Evolutionary conservation across 2,329 filamentous ascomycete species (phyloP).

Genomic region (Fonsecaea multimorphosa): DNA sequence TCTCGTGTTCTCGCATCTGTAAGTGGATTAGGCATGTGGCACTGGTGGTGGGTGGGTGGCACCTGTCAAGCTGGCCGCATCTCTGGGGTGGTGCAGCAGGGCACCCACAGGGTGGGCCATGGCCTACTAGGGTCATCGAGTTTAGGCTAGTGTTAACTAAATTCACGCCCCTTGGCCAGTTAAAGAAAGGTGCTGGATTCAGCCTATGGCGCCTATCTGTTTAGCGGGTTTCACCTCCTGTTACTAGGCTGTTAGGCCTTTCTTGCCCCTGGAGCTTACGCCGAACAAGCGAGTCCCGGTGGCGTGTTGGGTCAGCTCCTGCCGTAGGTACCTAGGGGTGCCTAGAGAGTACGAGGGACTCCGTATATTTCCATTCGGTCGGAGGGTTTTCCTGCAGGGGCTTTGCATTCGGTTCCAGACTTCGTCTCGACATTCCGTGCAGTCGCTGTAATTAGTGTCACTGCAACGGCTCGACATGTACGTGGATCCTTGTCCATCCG

Average conservation of each 20-base stretch:
- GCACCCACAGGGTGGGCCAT: neutral
- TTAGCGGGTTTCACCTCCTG: constrained; percentile 17
- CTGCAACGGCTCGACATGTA: neutral
- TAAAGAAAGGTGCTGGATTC: neutral
- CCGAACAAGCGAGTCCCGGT: neutral
- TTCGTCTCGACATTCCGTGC: neutral
- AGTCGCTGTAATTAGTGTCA: neutral
- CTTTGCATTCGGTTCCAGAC: neutral
- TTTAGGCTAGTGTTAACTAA: neutral
- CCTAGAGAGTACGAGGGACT: too few species aligned
- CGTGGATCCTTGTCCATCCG: neutral
- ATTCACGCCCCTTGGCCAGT: neutral
- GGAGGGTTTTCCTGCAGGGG: constrained; percentile 2
- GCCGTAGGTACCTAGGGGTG: too few species aligned
- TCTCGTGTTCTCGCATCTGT: neutral
- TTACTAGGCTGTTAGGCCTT: constrained; percentile 7
- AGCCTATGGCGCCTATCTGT: neutral
- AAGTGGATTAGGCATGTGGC: neutral
- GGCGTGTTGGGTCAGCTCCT: neutral
- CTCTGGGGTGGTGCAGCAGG: neutral
- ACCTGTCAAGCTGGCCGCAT: neutral
- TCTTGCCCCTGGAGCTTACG: constrained; percentile 5
- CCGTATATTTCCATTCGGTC: neutral
- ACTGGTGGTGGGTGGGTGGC: neutral
- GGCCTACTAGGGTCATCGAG: neutral